These are phyloP conservation scores for Penicillium digitatum DNA, from an alignment of 2,329 filamentous ascomycete species.

Conservation along the genomic window DNA sequence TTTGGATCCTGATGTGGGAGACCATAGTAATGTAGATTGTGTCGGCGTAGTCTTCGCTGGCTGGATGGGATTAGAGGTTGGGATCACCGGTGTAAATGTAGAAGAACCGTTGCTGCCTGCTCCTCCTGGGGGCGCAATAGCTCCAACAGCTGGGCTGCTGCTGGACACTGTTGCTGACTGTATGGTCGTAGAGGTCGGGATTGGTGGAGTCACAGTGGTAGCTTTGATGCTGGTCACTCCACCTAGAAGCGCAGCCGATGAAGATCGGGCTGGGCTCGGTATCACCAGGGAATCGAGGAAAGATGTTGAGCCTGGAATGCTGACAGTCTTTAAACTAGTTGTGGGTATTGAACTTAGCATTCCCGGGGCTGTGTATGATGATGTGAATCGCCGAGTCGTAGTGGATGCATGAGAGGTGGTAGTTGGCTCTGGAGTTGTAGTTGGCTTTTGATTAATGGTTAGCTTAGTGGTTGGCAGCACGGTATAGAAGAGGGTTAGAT, in stretches of 20 bases:
- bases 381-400: neutral
- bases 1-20: neutral
- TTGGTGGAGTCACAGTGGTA: neutral
- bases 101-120: neutral
- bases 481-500: neutral
- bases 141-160: neutral
- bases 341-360: neutral
- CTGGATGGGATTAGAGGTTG: neutral
- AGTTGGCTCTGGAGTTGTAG: neutral
- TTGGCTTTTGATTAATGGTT: neutral
- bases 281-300: neutral
- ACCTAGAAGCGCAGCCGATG: neutral
- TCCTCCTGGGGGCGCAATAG: neutral
- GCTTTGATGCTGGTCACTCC: neutral
- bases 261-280: neutral
- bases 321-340: neutral
- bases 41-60: neutral
- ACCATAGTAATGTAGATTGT: neutral
- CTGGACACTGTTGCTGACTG: neutral
- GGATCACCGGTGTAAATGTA: neutral
- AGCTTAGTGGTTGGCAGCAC: neutral
- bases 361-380: neutral
- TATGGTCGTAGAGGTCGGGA: neutral
- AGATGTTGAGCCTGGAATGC: neutral
- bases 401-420: neutral